phyloP scores from a whole-genome alignment of 2,329 filamentous ascomycete genomes.

The Fusarium verticillioides region DNA sequence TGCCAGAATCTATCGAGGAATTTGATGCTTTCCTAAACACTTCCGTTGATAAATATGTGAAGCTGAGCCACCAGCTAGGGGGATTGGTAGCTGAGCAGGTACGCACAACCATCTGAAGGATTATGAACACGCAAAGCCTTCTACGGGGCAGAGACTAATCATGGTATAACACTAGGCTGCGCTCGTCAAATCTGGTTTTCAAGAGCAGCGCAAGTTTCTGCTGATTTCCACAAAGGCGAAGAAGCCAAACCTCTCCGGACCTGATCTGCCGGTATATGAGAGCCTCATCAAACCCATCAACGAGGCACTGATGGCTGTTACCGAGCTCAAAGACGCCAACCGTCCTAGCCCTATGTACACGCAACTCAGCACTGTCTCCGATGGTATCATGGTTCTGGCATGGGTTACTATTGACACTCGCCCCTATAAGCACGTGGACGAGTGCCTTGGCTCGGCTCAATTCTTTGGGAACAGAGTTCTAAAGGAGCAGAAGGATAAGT shows the following conservation, averaged over 20 bases:
- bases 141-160: not conserved
- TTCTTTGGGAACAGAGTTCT: conserved; percentile 96
- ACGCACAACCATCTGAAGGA: conserved; percentile 39
- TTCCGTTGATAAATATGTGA: conserved; percentile 81
- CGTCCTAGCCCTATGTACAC: conserved; percentile 79
- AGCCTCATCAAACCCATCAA: conserved; percentile 89
- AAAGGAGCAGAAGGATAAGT: conserved; percentile 85
- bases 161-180: conserved; percentile 54
- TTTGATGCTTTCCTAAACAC: conserved; percentile 83
- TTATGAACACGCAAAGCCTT: not conserved
- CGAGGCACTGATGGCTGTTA: conserved; percentile 80
- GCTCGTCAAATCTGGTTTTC: conserved; percentile 73
- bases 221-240: conserved; percentile 90
- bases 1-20: conserved; percentile 84
- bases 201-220: conserved; percentile 87
- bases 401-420: conserved; percentile 90
- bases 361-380: conserved; percentile 86
- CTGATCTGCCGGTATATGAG: conserved; percentile 73
- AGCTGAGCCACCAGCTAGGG: conserved; percentile 81
- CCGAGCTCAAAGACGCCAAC: conserved; percentile 84
- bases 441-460: conserved; percentile 84
- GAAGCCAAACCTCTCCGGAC: conserved; percentile 78
- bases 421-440: conserved; percentile 86
- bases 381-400: conserved; percentile 87
- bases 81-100: conserved; percentile 84